Evolutionary conservation across 2,329 filamentous ascomycete species (phyloP), one percentile per base, ranked within the genome.

Genomic region (Aspergillus caelatus): DNA sequence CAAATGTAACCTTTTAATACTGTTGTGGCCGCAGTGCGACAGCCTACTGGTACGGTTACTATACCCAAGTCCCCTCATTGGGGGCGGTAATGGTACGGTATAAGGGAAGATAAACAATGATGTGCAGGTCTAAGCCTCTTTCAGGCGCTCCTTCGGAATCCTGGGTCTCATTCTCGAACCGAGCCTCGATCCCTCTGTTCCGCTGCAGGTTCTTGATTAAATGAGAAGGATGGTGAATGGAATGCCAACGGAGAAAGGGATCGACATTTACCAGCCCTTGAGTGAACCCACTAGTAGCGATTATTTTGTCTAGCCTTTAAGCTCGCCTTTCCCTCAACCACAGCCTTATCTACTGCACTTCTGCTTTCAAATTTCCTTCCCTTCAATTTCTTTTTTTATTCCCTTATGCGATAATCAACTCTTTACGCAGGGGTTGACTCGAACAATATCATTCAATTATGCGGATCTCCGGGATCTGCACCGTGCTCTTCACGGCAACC

Each of bases 401-500:
- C 16, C 28, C 34, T 12, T 34, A 28, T n/a, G 28, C 32, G n/a
- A n/a, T 16, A 21, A 21, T 1, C 19, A 1, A 21, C 32, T 39
- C 26, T 34, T 9, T 23, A 26, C 16, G 12, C 30, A 19, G 7
- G 30, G 23, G 4, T 50, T 54, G 26, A 36, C 32, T 46, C 53
- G 23, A 23, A 14, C 16, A 65, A 23, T 30, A 68, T 19, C 14
- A 32, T 39, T 55, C 52, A 55, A 55, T 58, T 48, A 77, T 77
- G 75, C 70, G 70, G 61, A 67, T 75, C 65, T 62, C 66, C 58
- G 62, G 65, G 39, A 59, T 76, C 30, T 65, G 71, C 52, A 65
- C 70, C 61, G 71, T 64, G 55, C 67, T 74, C 50, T 70, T 74
- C 60, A 71, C 79, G 61, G 73, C 80, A 65, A 75, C 75, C 46